phyloP scores from a whole-genome alignment of 2,329 filamentous ascomycete genomes.

The Cordyceps farinosa region DNA sequence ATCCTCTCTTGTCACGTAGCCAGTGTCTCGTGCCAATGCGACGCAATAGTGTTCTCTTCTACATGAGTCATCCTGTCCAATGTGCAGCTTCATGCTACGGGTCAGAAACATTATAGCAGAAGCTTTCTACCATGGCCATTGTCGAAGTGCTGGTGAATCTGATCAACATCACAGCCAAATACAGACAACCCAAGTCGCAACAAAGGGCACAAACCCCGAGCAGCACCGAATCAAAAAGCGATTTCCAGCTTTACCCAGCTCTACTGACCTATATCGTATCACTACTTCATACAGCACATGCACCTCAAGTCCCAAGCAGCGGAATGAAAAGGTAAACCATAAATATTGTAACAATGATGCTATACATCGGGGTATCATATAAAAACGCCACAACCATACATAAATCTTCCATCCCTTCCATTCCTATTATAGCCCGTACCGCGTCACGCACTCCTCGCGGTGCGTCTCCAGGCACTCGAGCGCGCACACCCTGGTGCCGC shows the following conservation, averaged over 20 bases:
- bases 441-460: constrained; percentile 65
- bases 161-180: no score
- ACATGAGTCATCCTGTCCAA: background rate
- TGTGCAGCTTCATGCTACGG: no score
- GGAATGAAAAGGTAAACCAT: background rate
- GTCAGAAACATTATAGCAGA: no score
- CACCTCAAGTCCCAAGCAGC: no score
- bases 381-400: background rate
- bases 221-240: no score
- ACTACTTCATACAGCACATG: no score
- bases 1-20: background rate
- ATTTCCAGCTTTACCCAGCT: no score
- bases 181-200: no score
- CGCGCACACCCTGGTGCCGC: constrained; percentile 73
- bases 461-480: constrained; percentile 71
- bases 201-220: no score
- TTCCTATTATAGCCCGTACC: constrained; percentile 48
- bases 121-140: no score
- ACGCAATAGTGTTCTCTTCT: background rate
- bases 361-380: constrained; percentile 11
- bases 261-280: no score
- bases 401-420: background rate
- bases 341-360: background rate
- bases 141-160: no score
- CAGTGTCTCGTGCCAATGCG: background rate